Conservation (phyloP, 768 basidiomycete species). For the Lactarius evosmus region DNA sequence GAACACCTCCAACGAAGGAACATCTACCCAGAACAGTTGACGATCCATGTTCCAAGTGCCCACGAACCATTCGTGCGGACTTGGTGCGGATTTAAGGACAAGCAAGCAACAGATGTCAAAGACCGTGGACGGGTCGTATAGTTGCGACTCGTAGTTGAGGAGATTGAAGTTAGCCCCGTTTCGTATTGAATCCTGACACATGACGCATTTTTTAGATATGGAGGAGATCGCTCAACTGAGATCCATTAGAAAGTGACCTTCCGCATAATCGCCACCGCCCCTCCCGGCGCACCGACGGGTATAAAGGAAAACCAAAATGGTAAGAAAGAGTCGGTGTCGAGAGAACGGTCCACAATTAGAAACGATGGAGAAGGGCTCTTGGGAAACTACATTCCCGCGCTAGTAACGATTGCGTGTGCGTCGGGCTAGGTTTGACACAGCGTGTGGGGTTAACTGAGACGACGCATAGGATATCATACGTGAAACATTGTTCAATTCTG, state of each 20-base stretch:
- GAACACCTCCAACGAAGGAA: not conserved
- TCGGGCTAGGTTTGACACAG: not conserved
- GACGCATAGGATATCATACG: not conserved
- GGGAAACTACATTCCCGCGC: not conserved
- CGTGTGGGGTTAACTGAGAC: not conserved
- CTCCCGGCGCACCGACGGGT: not conserved
- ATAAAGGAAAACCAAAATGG: not conserved
- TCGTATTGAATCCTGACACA: not conserved
- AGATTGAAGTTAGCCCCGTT: not conserved
- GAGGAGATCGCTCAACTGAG: not conserved
- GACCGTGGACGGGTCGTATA: not conserved
- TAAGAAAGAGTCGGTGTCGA: not conserved
- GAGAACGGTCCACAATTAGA: not conserved
- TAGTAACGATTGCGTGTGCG: not conserved
- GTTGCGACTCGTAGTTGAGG: not conserved
- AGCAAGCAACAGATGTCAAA: not conserved
- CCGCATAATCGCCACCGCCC: constrained; percentile 3
- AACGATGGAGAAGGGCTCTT: not conserved
- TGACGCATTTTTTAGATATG: not conserved
- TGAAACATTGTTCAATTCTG: not conserved
- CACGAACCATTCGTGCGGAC: not conserved
- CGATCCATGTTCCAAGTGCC: not conserved
- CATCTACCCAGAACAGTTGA: not conserved
- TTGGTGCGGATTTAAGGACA: constrained; percentile 1
- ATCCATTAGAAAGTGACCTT: not conserved